Evolutionary conservation across 768 basidiomycete genomes (phyloP).

Genomic region (Boletellus emodensis): DNA sequence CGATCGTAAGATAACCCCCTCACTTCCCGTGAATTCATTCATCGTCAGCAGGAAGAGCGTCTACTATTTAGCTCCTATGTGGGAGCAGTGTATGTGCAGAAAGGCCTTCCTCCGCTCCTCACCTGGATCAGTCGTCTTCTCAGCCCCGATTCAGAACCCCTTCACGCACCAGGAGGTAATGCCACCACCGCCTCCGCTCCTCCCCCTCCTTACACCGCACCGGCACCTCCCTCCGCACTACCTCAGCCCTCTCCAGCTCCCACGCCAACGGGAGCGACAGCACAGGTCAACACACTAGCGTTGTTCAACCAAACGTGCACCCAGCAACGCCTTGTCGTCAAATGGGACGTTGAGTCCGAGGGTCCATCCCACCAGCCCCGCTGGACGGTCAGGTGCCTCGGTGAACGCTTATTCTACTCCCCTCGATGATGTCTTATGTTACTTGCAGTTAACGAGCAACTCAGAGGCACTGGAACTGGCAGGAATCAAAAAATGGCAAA

Average conservation of each 20-base stretch:
- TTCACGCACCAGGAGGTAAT: constrained; percentile 16
- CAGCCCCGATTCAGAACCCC: constrained; percentile 39
- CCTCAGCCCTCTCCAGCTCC: constrained; percentile 22
- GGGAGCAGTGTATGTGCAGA: constrained; percentile 61
- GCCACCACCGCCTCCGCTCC: neutral
- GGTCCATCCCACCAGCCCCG: constrained; percentile 54
- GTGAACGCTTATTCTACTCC: constrained; percentile 34
- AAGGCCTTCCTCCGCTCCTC: constrained; percentile 46
- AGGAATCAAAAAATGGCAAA: constrained; percentile 65
- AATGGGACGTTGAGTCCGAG: constrained; percentile 43
- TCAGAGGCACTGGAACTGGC: constrained; percentile 47
- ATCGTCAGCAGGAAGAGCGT: constrained; percentile 46
- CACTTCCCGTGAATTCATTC: neutral
- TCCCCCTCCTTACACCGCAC: constrained; percentile 22
- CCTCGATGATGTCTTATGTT: constrained; percentile 1
- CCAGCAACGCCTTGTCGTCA: constrained; percentile 42
- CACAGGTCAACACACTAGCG: constrained; percentile 39
- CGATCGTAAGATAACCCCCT: constrained; percentile 27
- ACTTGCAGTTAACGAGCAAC: constrained; percentile 46
- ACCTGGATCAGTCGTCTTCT: constrained; percentile 58
- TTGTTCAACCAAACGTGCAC: constrained; percentile 51
- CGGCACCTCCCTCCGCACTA: constrained; percentile 14
- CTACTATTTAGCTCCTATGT: constrained; percentile 58
- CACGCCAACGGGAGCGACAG: constrained; percentile 13
- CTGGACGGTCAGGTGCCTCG: constrained; percentile 52